phyloP scores from a whole-genome alignment of 2,329 filamentous ascomycete species.

The Talaromyces marneffei region DNA sequence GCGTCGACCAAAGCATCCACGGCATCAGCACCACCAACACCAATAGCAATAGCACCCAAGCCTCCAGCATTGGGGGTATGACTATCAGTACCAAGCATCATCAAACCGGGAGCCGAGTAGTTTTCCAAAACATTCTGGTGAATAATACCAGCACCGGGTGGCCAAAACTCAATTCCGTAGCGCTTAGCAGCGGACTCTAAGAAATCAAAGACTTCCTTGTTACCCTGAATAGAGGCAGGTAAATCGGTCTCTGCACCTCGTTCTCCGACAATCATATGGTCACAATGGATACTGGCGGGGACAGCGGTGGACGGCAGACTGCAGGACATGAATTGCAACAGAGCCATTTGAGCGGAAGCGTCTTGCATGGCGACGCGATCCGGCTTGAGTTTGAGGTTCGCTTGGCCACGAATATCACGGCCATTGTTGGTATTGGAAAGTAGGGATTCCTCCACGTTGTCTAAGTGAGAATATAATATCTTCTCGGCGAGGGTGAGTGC shows the following conservation, averaged over 20 bases:
- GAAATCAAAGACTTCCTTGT: conserved; percentile 97
- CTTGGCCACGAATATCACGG: conserved; percentile 72
- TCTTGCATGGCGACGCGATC: conserved; percentile 99
- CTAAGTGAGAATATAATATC: conserved; percentile 93
- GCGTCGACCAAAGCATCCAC: conserved; percentile 94
- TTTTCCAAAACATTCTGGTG: conserved; percentile 98
- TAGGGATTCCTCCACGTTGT: conserved; percentile 82
- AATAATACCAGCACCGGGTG: conserved; percentile 87
- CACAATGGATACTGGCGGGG: conserved; percentile 95
- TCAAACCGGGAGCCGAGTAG: conserved; percentile 90
- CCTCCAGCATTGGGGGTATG: conserved; percentile 98
- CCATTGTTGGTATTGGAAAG: conserved; percentile 78
- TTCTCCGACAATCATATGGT: conserved; percentile 96
- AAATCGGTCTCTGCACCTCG: conserved; percentile 83
- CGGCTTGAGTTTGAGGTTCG: conserved; percentile 93
- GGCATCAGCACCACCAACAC: conserved; percentile 93
- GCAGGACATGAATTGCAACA: conserved; percentile 98
- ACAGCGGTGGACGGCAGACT: conserved; percentile 83
- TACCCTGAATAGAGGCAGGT: conserved; percentile 75
- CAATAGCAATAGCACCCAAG: conserved; percentile 87
- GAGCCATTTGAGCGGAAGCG: conserved; percentile 95
- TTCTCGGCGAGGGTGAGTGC: conserved; percentile 89
- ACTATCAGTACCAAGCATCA: conserved; percentile 98
- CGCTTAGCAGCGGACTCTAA: conserved; percentile 85
- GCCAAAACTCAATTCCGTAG: conserved; percentile 95